Evolutionary conservation across 345 rosid species (phyloP), one percentile per base, ranked within the genome.

Genomic region (Cardamine resedifolia): DNA sequence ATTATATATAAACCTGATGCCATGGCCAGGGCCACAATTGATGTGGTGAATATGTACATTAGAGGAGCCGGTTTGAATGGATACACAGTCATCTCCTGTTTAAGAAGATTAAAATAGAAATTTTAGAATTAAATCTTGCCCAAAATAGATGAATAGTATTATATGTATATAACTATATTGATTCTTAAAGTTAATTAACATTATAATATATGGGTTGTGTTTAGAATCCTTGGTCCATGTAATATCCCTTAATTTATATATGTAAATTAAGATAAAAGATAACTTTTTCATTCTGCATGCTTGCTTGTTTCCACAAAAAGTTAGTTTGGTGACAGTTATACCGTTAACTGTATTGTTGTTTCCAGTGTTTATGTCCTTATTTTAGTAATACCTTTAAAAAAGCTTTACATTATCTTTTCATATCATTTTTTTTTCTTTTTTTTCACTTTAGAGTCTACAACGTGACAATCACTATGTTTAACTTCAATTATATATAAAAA

Each of bases 1-100:
- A 8, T 34, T 4, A 34, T 9, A 2, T 26, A 2, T 16, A 55
- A 26, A 69, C 96, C 98, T 92, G 33, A 90, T 87, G 0, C 98
- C 98, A 76, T 90, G 98, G n/a, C 97, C 97, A 38, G 98, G 97
- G 67, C 98, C 93, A 45, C 97, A 90, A 71, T 73, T 84, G 34
- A 86, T 83, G 34, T 88, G 90, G 75, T 88, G 97, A 34, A 93
- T 69, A 69, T 90, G 88, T 31, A 90, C 73, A 58, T 88, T 84
- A 23, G 92, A 84, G 85, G 92, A 88, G 56, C 97, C 98, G 5
- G 90, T 90, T 78, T 85, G 97, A 55, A 88, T 89, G 74, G 98
- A 93, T 50, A 93, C 75, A 82, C 97, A 90, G 79, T 88, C 98
- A 85, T 93, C 98, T 64, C 94, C 98, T 90, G 79, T 38, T 51